phyloP scores from a whole-genome alignment of 2,329 filamentous ascomycete species.

The Xylariaceae sp. region DNA sequence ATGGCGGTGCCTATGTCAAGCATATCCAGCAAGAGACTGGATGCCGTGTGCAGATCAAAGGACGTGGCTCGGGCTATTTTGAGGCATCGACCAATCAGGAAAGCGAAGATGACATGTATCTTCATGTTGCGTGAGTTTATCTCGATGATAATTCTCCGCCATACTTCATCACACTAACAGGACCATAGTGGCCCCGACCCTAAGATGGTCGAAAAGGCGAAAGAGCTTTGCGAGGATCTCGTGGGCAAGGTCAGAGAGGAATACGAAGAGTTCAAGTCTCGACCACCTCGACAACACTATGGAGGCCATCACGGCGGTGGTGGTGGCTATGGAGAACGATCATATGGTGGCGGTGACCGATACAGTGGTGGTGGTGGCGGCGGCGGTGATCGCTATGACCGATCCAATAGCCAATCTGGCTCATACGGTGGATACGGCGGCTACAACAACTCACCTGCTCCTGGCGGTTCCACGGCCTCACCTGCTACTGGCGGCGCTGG shows the following conservation, averaged over 20 bases:
- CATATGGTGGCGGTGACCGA: constrained; percentile 29
- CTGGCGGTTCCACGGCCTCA: constrained; percentile 35
- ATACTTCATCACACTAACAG: constrained; percentile 29
- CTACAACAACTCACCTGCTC: constrained; percentile 38
- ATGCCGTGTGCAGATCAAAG: constrained; percentile 97
- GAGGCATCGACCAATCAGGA: constrained; percentile 84
- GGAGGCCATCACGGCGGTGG: constrained; percentile 43
- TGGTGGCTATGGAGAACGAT: constrained; percentile 38
- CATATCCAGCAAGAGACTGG: constrained; percentile 95
- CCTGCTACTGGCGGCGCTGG: constrained; percentile 38
- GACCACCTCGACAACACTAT: constrained; percentile 63
- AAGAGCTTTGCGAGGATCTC: constrained; percentile 83
- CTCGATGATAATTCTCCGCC: background rate
- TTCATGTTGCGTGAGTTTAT: constrained; percentile 80
- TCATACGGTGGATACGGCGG: constrained; percentile 31
- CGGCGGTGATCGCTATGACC: constrained; percentile 29
- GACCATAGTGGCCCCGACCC: constrained; percentile 73
- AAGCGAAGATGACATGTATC: constrained; percentile 93
- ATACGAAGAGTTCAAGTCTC: constrained; percentile 86
- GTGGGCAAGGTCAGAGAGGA: constrained; percentile 81
- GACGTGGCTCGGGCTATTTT: constrained; percentile 88
- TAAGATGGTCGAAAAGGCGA: constrained; percentile 79
- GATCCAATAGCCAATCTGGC: constrained; percentile 31
- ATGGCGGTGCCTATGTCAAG: constrained; percentile 93
- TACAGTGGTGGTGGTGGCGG: constrained; percentile 20